Percentiles rank a stretch among this genome's conserved stretches.
These are phyloP conservation scores for Multifurca ochricompacta DNA, from an alignment of 768 basidiomycete species.

Conservation along the genomic window DNA sequence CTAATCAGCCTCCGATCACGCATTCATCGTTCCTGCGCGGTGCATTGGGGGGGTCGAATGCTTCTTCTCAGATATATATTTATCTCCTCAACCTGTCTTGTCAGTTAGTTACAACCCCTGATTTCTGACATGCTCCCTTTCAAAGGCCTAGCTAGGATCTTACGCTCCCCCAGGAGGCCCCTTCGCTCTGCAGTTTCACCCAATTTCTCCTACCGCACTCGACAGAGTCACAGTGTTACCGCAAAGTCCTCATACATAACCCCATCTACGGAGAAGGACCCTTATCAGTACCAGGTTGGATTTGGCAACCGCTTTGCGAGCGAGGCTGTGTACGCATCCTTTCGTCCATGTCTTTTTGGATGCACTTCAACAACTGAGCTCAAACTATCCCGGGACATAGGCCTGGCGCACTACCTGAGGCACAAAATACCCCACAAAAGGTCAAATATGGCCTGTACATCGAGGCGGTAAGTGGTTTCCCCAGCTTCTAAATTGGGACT, in stretches of 20 bases:
- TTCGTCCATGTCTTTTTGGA: neutral
- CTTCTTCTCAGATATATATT: neutral
- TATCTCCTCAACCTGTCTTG: neutral
- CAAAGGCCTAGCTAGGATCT: neutral
- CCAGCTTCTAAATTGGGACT: neutral
- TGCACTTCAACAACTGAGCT: neutral
- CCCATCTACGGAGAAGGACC: constrained; percentile 36
- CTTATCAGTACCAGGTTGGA: constrained; percentile 50
- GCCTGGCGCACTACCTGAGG: constrained; percentile 48
- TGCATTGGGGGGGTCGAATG: no score
- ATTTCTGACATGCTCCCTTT: neutral
- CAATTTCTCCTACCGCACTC: neutral
- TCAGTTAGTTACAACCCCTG: no score
- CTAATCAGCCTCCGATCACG: no score
- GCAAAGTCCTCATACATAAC: constrained; percentile 35
- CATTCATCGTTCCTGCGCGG: no score
- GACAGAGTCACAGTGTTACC: constrained; percentile 26
- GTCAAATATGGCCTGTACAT: constrained; percentile 56
- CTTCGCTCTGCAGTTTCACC: neutral
- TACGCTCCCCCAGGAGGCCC: neutral
- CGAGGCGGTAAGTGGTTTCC: constrained; percentile 43
- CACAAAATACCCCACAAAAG: constrained; percentile 56
- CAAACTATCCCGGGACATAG: no score
- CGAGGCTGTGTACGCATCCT: constrained; percentile 41
- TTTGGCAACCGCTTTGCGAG: constrained; percentile 52